Evolutionary conservation across 257 asterid species (phyloP).

Genomic region (Solanum ossicruentum): DNA sequence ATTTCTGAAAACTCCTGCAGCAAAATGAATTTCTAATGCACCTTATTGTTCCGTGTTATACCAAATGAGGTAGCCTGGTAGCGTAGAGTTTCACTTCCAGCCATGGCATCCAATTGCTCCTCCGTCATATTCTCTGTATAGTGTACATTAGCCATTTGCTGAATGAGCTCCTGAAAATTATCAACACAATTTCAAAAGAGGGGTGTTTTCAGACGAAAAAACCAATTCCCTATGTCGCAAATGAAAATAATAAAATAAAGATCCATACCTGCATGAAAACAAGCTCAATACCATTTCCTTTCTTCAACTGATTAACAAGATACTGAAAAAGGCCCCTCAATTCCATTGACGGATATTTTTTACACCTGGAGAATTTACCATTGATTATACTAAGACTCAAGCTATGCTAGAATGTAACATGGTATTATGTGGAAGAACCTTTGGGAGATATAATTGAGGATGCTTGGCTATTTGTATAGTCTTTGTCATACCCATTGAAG

Average conservation of each 20-base stretch:
- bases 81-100: slow-evolving; percentile 97
- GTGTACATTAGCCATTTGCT: slow-evolving; percentile 99
- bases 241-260: not conserved
- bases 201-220: not conserved
- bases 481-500: too few relatives aligned
- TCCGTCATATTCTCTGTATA: slow-evolving; percentile 99
- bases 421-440: not conserved
- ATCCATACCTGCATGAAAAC: slow-evolving; percentile 71
- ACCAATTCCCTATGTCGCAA: not conserved
- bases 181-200: slow-evolving; percentile 10
- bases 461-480: too few relatives aligned
- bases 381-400: not conserved
- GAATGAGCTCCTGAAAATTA: slow-evolving; percentile 76
- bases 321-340: slow-evolving; percentile 98
- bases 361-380: slow-evolving; percentile 53
- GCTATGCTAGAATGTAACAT: not conserved
- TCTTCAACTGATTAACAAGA: slow-evolving; percentile 93
- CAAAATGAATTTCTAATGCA: slow-evolving; percentile 4
- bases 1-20: not conserved
- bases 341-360: slow-evolving; percentile 98
- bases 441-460: too few relatives aligned
- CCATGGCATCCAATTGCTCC: slow-evolving; percentile 98
- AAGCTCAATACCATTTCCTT: slow-evolving; percentile 95
- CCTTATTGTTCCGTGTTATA: slow-evolving; percentile 86
- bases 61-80: slow-evolving; percentile 99